Evolutionary conservation across 2,329 filamentous ascomycete species (phyloP).

Genomic region (Alternaria atra): DNA sequence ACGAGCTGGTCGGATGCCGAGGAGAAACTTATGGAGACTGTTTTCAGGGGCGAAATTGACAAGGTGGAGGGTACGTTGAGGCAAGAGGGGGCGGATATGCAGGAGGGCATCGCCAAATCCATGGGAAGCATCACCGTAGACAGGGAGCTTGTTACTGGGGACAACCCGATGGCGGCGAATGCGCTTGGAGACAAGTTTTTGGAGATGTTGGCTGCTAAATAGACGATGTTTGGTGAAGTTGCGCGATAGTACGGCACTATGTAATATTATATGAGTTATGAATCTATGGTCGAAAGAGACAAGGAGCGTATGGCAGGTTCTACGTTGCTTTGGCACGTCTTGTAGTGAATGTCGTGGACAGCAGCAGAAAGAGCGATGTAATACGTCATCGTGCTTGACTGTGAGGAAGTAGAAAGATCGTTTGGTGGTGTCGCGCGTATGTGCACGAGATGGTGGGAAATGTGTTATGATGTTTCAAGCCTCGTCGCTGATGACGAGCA

Average conservation of each 20-base stretch:
- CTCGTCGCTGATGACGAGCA: too few relatives aligned
- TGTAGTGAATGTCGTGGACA: neutral
- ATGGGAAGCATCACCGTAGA: slow-evolving; percentile 55
- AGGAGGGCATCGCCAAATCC: slow-evolving; percentile 53
- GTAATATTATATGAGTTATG: neutral
- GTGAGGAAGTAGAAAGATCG: too few relatives aligned
- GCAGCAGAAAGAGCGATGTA: neutral
- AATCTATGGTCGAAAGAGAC: neutral
- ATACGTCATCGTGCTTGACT: neutral
- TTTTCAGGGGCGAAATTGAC: slow-evolving; percentile 53
- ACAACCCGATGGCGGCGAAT: slow-evolving; percentile 46
- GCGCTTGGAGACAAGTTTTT: slow-evolving; percentile 45
- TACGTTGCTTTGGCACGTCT: too few relatives aligned
- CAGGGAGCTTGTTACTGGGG: slow-evolving; percentile 50
- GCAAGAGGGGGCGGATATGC: slow-evolving; percentile 56
- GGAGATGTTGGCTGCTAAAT: slow-evolving; percentile 39
- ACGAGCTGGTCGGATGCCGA: slow-evolving; percentile 58
- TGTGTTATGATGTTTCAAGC: neutral
- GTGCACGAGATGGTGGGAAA: neutral
- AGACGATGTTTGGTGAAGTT: neutral
- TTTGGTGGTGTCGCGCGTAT: too few relatives aligned
- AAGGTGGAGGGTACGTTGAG: slow-evolving; percentile 54
- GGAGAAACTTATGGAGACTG: slow-evolving; percentile 58
- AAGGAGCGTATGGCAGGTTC: neutral
- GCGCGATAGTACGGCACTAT: neutral